Evolutionary conservation across 257 asterid genomes (phyloP).

Genomic region (Fraxinus anomala): DNA sequence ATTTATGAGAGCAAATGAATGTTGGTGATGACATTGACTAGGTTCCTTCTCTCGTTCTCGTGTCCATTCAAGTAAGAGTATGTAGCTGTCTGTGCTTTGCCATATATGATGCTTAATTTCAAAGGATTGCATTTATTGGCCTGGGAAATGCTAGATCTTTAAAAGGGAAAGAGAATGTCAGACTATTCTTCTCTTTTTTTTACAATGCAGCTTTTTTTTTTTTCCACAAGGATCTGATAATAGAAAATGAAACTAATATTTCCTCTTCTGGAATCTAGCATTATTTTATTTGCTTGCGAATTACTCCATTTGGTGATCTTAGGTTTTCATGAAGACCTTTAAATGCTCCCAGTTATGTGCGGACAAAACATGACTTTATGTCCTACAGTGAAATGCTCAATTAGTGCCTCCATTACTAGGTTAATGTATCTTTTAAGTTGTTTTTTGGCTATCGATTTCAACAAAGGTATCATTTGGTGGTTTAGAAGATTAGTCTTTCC

Average conservation of each 20-base stretch:
- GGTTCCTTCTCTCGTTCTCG: background rate
- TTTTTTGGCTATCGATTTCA: background rate
- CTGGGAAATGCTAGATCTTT: background rate
- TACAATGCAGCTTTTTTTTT: background rate
- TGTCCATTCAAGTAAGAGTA: constrained; percentile 14
- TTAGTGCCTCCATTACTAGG: background rate
- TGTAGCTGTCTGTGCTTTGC: constrained; percentile 8
- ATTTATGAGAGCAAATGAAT: background rate
- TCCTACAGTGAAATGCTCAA: background rate
- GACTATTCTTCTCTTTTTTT: background rate
- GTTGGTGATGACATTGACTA: background rate
- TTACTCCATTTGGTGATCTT: constrained; percentile 1
- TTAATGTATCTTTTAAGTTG: background rate
- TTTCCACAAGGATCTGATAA: background rate
- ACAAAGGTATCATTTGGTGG: background rate
- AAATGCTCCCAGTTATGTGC: background rate
- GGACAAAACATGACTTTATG: background rate
- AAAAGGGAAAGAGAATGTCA: constrained; percentile 5
- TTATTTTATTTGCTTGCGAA: background rate
- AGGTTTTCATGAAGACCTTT: background rate
- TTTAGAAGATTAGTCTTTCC: background rate
- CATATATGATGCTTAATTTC: background rate
- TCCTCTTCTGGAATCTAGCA: constrained; percentile 11
- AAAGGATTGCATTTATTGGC: background rate
- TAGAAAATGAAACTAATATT: background rate